phyloP scores from a whole-genome alignment of 2,329 filamentous ascomycete species.

The Paecilomyces sp. region DNA sequence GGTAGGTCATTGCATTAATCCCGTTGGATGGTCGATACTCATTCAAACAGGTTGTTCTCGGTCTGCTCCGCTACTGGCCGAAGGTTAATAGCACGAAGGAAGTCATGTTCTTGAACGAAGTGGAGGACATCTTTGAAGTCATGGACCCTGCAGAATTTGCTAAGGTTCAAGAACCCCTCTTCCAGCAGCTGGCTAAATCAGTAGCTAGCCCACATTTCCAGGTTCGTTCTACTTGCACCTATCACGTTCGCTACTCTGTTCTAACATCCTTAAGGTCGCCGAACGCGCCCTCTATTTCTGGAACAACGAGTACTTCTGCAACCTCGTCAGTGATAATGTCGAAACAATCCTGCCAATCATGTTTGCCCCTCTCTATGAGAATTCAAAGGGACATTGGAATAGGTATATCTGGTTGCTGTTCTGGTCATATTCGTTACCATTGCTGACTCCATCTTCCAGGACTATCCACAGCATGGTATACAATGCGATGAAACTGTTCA shows the following conservation, averaged over 20 bases:
- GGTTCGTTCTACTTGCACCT: constrained; percentile 31
- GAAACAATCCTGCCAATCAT: constrained; percentile 98
- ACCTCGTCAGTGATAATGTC: constrained; percentile 96
- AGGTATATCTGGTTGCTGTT: constrained; percentile 52
- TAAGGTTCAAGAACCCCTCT: constrained; percentile 95
- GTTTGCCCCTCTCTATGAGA: constrained; percentile 97
- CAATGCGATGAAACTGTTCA: constrained; percentile 99
- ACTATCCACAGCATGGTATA: constrained; percentile 99
- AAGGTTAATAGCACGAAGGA: constrained; percentile 99
- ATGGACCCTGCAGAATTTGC: constrained; percentile 99
- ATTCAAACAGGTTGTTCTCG: constrained; percentile 71
- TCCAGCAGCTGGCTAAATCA: constrained; percentile 95
- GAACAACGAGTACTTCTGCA: constrained; percentile 99
- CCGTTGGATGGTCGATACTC: not conserved
- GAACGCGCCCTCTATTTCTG: constrained; percentile 98
- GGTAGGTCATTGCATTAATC: constrained; percentile 43
- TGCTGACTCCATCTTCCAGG: constrained; percentile 42
- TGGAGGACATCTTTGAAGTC: constrained; percentile 98
- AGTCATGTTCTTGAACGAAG: constrained; percentile 99
- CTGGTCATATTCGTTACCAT: not conserved
- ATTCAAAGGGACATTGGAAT: constrained; percentile 99
- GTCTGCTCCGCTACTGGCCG: constrained; percentile 92
- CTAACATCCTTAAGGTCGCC: constrained; percentile 55
- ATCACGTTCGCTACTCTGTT: not conserved
- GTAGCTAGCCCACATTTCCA: constrained; percentile 98